Conservation (phyloP, 73 alveolate species). For the Stentor coeruleus region DNA sequence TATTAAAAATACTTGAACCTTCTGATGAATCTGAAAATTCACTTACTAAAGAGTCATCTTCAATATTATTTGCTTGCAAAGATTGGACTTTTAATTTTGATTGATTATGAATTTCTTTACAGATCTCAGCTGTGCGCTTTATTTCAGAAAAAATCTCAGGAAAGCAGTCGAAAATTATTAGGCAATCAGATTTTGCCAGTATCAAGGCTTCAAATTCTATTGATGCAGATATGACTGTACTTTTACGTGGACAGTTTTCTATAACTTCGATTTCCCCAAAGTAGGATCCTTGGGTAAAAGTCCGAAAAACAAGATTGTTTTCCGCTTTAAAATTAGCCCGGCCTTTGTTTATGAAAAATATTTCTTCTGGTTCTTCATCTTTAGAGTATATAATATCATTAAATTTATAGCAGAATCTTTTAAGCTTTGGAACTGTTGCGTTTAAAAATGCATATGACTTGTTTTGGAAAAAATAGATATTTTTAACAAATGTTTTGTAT, state of each 20-base stretch:
- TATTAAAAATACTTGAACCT: too few relatives aligned
- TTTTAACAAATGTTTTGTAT: conserved; percentile 41
- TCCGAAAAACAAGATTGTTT: conserved; percentile 44
- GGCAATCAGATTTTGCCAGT: neutral
- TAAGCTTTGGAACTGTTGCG: conserved; percentile 45
- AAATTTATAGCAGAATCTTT: conserved; percentile 33
- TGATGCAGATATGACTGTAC: neutral
- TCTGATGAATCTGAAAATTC: too few relatives aligned
- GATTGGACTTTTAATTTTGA: too few relatives aligned
- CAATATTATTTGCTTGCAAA: too few relatives aligned
- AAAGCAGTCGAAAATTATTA: neutral
- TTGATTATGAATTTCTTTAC: too few relatives aligned
- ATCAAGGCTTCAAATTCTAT: neutral
- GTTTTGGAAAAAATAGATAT: conserved; percentile 45
- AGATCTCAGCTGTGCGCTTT: too few relatives aligned
- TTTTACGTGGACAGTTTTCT: neutral
- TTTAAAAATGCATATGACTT: conserved; percentile 38
- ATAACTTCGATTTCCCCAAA: conserved; percentile 63
- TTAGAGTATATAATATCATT: conserved; percentile 44
- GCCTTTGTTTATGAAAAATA: conserved; percentile 48
- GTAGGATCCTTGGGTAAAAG: conserved; percentile 53
- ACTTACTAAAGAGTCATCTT: too few relatives aligned
- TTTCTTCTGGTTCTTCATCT: conserved; percentile 61
- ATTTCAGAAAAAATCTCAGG: neutral
- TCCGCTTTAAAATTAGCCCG: conserved; percentile 37